Evolutionary conservation across 164 flowering plant species (phyloP).

Genomic region (Aristolochia fimbriata): DNA sequence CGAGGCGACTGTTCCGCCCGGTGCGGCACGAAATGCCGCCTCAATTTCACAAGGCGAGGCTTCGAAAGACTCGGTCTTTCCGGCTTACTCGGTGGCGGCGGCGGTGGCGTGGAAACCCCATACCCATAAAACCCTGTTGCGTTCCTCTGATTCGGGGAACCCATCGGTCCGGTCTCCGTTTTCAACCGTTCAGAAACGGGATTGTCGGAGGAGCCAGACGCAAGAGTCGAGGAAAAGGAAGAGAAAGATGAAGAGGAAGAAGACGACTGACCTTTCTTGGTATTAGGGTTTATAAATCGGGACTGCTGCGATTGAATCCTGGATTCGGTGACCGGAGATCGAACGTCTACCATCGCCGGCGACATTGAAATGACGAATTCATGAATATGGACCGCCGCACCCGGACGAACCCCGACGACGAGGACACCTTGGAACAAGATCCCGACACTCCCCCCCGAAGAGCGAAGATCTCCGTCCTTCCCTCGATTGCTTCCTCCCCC

Average conservation of each 20-base stretch:
- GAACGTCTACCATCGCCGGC: slow-evolving; percentile 13
- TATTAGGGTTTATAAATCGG: slow-evolving; percentile 18
- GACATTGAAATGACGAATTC: slow-evolving; percentile 12
- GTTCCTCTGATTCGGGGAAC: slow-evolving; percentile 3
- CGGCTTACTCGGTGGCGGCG: neutral
- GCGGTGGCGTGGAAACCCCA: slow-evolving; percentile 3
- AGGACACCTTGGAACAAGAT: too few species aligned
- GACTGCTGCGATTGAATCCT: slow-evolving; percentile 8
- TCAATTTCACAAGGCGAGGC: slow-evolving; percentile 21
- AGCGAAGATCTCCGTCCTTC: too few species aligned
- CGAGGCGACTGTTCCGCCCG: slow-evolving; percentile 1
- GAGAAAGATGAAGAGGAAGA: slow-evolving; percentile 6
- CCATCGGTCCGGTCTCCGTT: slow-evolving; percentile 2
- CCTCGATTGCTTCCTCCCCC: too few species aligned
- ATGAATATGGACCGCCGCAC: neutral
- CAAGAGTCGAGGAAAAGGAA: slow-evolving; percentile 4
- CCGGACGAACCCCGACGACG: too few species aligned
- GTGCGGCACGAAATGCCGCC: slow-evolving; percentile 9
- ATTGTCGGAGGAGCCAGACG: neutral
- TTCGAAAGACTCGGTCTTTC: slow-evolving; percentile 15
- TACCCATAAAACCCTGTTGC: neutral
- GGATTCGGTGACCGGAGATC: slow-evolving; percentile 6
- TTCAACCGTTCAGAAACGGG: neutral
- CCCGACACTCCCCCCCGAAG: too few species aligned
- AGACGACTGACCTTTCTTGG: slow-evolving; percentile 15